Base-by-base conservation (phyloP, 768 basidiomycete genomes). In the Dioszegia crocea region DNA sequence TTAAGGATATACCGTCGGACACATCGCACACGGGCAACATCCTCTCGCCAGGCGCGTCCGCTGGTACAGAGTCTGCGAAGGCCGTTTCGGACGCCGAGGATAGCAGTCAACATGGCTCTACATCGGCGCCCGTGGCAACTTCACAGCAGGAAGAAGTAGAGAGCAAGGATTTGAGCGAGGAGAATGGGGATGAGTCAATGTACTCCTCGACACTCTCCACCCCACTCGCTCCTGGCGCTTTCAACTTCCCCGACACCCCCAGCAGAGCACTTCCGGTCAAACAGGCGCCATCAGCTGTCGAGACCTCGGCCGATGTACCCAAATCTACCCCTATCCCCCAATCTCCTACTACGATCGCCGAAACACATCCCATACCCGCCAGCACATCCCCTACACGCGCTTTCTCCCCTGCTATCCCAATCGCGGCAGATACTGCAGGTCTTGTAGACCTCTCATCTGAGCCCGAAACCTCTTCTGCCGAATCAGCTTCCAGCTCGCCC, bases 191-290 rank as follows among this genome's bases (percentile, higher is more conserved):
- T n/a, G 36, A 21, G 4, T 40, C 51, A 10, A 23, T 6, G 26
- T 26, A 53, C 38, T 40, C 38, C 51, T 53, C 51, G 16, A 26
- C 39, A 10, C 4, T 41, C 8, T 53, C 51, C 17, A 53, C 51
- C 23, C 51, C 51, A 19, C 4, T 53, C 19, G 19, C 40, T 17
- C 51, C 51, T 3, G 51, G 51, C 3, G 51, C 51, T 2, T 53
- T 53, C 51, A 53, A 53, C 8, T 53, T 53, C 51, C 51, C 51
- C 3, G 38, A 39, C 10, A 29, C 19, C 49, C 10, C 11, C 17
- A 6, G 33, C 33, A 14, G n/a, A 14, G 33, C 33, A 33, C 33
- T 19, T n/a, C 49, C 49, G n/a, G n/a, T 19, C 5, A 50, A 36
- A 31, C 49, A 21, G 29, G 49, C 17, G 6, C 8, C 14, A 19